A percentile compares a stretch with the other conserved stretches of the same genome.
These are phyloP conservation scores for Ilex asprella DNA, from an alignment of 257 asterid species.

Conservation along the genomic window DNA sequence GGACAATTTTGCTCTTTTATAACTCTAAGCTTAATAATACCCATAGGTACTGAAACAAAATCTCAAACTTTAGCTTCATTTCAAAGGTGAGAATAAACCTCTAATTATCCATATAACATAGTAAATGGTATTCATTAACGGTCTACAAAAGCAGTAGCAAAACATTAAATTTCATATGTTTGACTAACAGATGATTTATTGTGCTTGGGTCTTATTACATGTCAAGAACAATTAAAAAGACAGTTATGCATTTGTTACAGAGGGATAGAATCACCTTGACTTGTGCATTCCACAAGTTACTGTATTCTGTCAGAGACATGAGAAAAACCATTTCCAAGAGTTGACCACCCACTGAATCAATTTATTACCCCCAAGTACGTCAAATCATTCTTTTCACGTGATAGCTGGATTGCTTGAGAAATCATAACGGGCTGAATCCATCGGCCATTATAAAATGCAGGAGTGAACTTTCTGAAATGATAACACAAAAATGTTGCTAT, in stretches of 20 bases:
- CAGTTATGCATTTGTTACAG: background rate
- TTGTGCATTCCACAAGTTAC: constrained; percentile 14
- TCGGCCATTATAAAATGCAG: constrained; percentile 19
- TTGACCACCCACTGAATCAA: constrained; percentile 17
- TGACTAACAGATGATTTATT: background rate
- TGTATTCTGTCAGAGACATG: constrained; percentile 21
- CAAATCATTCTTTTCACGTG: constrained; percentile 7
- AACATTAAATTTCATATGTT: background rate
- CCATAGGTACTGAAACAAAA: background rate
- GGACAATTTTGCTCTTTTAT: background rate
- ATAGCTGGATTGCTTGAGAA: constrained; percentile 9
- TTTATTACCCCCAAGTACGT: constrained; percentile 11
- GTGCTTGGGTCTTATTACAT: background rate
- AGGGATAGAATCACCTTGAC: constrained; percentile 15
- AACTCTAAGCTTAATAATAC: background rate
- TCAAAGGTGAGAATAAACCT: background rate
- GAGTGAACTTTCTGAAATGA: constrained; percentile 12
- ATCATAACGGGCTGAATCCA: constrained; percentile 23
- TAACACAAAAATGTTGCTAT: background rate
- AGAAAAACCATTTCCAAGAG: constrained; percentile 25
- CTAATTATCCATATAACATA: background rate
- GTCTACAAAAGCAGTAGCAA: background rate
- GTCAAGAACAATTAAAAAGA: too few species aligned
- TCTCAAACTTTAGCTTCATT: background rate
- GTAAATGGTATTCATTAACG: background rate